Evolutionary conservation across 208 protist genomes (phyloP).

Genomic region (Wallacemonas sp.): DNA sequence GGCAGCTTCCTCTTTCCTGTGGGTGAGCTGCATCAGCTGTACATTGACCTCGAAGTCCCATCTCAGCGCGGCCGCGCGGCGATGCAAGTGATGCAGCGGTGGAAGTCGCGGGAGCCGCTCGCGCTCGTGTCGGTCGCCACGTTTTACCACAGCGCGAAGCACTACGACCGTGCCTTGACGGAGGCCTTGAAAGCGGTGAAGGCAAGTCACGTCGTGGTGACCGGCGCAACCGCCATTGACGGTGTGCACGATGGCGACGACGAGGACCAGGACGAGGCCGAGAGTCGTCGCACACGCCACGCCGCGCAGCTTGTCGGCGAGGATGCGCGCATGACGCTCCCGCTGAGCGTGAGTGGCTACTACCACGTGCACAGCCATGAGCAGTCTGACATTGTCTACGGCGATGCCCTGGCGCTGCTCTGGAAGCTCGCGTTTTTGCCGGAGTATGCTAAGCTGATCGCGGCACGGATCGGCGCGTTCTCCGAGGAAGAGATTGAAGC

Average conservation of each 20-base stretch:
- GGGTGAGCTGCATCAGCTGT: conserved; percentile 60
- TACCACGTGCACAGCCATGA: conserved; percentile 9
- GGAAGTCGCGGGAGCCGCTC: conserved; percentile 73
- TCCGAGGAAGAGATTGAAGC: conserved; percentile 1
- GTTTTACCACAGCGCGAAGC: conserved; percentile 66
- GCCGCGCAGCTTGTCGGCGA: too few species aligned
- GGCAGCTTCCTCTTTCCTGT: conserved; percentile 50
- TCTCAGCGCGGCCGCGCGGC: conserved; percentile 55
- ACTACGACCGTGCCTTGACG: conserved; percentile 54
- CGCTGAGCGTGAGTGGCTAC: conserved; percentile 7
- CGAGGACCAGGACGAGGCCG: conserved; percentile 10
- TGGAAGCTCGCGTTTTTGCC: conserved; percentile 46
- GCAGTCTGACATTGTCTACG: conserved; percentile 25
- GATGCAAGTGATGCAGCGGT: conserved; percentile 67
- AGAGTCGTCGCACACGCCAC: background rate
- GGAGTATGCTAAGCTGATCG: conserved; percentile 24
- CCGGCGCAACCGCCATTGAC: too few species aligned
- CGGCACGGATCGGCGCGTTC: conserved; percentile 15
- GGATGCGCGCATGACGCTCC: conserved; percentile 15
- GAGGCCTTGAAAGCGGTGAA: conserved; percentile 68
- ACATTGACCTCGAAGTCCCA: conserved; percentile 62
- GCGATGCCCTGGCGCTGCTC: conserved; percentile 72
- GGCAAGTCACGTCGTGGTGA: conserved; percentile 16
- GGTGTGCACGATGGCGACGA: background rate
- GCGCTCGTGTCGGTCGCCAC: conserved; percentile 61